Evolutionary conservation across 192 early-diverging fungal species (phyloP).

Genomic region (Podila epigama): DNA sequence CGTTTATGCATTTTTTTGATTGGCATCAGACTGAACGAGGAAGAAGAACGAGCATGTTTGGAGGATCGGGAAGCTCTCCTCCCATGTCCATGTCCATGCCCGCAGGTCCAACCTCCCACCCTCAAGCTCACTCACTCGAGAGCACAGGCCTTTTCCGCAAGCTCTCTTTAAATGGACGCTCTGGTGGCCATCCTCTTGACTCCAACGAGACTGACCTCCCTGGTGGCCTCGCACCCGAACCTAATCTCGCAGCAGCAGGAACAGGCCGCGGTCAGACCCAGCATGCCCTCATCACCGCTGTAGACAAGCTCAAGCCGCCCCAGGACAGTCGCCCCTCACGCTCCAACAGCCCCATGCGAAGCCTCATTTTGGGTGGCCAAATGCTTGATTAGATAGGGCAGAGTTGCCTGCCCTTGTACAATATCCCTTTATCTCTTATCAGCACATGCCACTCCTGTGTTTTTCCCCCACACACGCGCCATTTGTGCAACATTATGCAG

Average conservation of each 20-base stretch:
- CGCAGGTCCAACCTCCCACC: neutral
- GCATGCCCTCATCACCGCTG: constrained; percentile 11
- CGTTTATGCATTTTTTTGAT: neutral
- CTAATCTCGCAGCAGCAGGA: neutral
- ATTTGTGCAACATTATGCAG: too few relatives aligned
- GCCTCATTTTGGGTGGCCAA: constrained; percentile 45
- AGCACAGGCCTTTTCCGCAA: constrained; percentile 41
- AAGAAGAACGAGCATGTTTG: constrained; percentile 36
- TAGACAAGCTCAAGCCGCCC: constrained; percentile 32
- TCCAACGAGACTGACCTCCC: constrained; percentile 25
- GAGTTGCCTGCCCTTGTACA: neutral
- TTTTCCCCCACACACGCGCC: too few relatives aligned
- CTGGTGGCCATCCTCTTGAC: constrained; percentile 11
- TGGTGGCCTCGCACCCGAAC: neutral
- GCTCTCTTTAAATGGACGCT: constrained; percentile 15
- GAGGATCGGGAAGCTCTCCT: constrained; percentile 1
- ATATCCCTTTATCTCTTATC: neutral
- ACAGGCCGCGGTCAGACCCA: neutral
- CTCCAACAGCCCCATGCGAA: constrained; percentile 46
- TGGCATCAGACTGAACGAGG: constrained; percentile 19
- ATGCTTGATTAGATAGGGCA: constrained; percentile 35
- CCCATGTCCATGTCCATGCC: neutral
- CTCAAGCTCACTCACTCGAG: neutral
- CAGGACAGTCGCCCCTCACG: constrained; percentile 25
- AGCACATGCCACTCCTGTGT: too few relatives aligned